Evolutionary conservation across 1,284 basidiomycete genomes (phyloP).

Genomic region (Cryptococcus sp.): DNA sequence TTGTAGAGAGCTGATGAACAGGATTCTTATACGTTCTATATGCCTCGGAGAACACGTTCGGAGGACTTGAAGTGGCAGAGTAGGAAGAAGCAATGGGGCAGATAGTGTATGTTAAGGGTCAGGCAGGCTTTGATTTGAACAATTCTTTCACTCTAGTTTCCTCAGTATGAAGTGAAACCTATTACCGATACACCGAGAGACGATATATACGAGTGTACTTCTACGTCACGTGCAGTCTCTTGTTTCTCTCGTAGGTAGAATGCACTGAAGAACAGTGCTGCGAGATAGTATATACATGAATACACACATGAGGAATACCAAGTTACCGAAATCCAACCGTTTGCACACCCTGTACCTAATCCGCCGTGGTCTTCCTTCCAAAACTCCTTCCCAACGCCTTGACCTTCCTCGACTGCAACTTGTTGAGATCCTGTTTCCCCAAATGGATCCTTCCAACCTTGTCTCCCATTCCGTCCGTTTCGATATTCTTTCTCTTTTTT

Average conservation of each 20-base stretch:
- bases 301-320: no score
- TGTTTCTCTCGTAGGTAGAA: no score
- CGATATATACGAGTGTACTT: no score
- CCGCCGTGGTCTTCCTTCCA: background rate
- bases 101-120: background rate
- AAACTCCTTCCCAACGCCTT: conserved; percentile 41
- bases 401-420: conserved; percentile 62
- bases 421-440: conserved; percentile 79
- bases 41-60: conserved; percentile 95
- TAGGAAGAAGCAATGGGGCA: background rate
- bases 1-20: conserved; percentile 11
- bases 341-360: no score
- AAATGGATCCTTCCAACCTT: conserved; percentile 85
- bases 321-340: no score
- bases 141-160: no score
- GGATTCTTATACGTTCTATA: conserved; percentile 92
- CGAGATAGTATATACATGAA: no score
- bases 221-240: no score
- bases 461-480: conserved; percentile 98
- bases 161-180: no score
- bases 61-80: conserved; percentile 42
- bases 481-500: conserved; percentile 89
- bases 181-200: no score
- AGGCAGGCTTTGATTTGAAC: no score
- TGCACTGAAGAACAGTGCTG: no score